Evolutionary conservation across 352 stramenopile genomes (phyloP).

Genomic region (Globisporangium paroecandrum): DNA sequence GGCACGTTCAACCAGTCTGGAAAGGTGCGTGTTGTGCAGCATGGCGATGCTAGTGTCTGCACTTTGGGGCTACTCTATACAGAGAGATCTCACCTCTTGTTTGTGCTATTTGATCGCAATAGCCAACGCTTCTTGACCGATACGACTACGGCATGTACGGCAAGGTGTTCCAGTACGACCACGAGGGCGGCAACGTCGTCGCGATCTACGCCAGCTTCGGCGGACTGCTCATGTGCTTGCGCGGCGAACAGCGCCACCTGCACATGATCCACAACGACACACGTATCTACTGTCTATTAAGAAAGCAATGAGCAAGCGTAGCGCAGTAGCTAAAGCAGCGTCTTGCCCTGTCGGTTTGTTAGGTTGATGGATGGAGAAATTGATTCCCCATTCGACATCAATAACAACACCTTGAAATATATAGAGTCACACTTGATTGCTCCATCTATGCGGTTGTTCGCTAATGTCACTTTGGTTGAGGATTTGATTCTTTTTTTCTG

Average conservation of each 20-base stretch:
- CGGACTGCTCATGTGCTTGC: slow-evolving; percentile 96
- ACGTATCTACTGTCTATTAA: slow-evolving; percentile 91
- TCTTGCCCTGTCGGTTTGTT: not conserved
- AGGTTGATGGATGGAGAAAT: slow-evolving; percentile 1
- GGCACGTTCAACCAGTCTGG: slow-evolving; percentile 91
- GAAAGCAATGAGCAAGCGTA: slow-evolving; percentile 57
- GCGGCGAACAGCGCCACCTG: slow-evolving; percentile 95
- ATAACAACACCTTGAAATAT: slow-evolving; percentile 10
- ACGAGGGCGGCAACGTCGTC: slow-evolving; percentile 92
- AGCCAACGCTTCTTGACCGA: slow-evolving; percentile 92
- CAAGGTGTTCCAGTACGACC: slow-evolving; percentile 96
- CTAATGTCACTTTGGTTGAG: not conserved
- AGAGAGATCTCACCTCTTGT: not conserved
- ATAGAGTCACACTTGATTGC: slow-evolving; percentile 17
- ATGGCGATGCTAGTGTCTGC: not conserved
- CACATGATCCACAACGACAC: slow-evolving; percentile 97
- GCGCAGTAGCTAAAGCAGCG: not conserved
- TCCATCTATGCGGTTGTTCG: not conserved
- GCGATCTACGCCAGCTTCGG: slow-evolving; percentile 96
- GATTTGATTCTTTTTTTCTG: not conserved
- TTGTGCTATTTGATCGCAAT: slow-evolving; percentile 12
- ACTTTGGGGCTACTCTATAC: not conserved
- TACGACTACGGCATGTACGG: slow-evolving; percentile 99
- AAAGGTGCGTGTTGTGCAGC: slow-evolving; percentile 45
- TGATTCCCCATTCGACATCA: not conserved